A percentile compares a stretch with the other conserved stretches of the same genome.
These are phyloP conservation scores for Globisporangium nodosum DNA, from an alignment of 352 stramenopile genomes.

Conservation along the genomic window DNA sequence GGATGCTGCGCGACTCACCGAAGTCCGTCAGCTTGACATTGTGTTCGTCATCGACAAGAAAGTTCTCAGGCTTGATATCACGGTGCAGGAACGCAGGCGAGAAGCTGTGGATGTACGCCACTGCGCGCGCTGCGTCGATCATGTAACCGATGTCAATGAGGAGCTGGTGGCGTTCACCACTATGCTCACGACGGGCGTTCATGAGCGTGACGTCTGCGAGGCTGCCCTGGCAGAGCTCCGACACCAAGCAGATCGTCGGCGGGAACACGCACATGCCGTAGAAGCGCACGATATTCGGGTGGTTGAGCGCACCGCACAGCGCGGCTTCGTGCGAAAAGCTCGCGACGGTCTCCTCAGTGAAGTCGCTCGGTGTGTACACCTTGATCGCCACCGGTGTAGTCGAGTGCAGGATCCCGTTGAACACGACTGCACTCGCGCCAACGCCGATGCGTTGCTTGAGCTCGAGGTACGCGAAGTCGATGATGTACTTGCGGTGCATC, in stretches of 20 bases:
- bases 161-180: conserved; percentile 23
- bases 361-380: conserved; percentile 48
- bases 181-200: conserved; percentile 11
- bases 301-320: conserved; percentile 35
- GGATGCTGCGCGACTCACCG: conserved; percentile 50
- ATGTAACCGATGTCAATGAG: conserved; percentile 54
- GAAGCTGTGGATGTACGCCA: conserved; percentile 68
- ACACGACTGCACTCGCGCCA: conserved; percentile 43
- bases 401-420: conserved; percentile 32
- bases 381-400: conserved; percentile 42
- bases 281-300: conserved; percentile 65
- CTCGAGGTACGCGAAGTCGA: conserved; percentile 61
- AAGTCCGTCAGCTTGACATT: conserved; percentile 70
- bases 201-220: conserved; percentile 36
- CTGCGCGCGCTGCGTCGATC: conserved; percentile 47
- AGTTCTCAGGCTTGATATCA: conserved; percentile 64
- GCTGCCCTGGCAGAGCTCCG: conserved; percentile 45
- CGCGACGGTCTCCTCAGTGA: conserved; percentile 45
- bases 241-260: conserved; percentile 57
- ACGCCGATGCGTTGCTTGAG: conserved; percentile 40
- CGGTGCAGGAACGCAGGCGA: conserved; percentile 54
- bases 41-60: conserved; percentile 42
- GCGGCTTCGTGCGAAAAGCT: conserved; percentile 62
- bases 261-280: conserved; percentile 62
- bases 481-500: conserved; percentile 61